Evolutionary conservation across 352 stramenopile genomes (phyloP).

Genomic region (Phytophthora multivora): DNA sequence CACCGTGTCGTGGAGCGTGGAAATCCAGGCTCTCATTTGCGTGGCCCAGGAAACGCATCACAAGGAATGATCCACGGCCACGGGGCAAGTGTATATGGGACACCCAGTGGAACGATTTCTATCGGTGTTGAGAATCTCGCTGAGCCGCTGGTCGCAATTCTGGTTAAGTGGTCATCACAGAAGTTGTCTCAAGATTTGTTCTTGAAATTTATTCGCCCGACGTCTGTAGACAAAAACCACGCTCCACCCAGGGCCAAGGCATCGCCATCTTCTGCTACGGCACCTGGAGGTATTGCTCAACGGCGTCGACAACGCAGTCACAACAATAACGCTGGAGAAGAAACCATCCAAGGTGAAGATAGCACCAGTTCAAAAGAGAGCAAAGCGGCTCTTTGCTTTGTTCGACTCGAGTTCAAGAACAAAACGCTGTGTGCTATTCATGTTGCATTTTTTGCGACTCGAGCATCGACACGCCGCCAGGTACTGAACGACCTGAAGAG

Average conservation of each 20-base stretch:
- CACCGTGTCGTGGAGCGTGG: constrained; percentile 35
- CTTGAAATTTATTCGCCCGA: constrained; percentile 69
- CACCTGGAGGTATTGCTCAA: constrained; percentile 36
- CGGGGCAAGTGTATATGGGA: constrained; percentile 41
- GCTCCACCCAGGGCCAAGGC: constrained; percentile 23
- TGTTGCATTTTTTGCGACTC: constrained; percentile 88
- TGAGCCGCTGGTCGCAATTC: constrained; percentile 56
- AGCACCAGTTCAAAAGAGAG: constrained; percentile 34
- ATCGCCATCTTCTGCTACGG: constrained; percentile 24
- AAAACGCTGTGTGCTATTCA: constrained; percentile 80
- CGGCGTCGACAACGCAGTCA: constrained; percentile 44
- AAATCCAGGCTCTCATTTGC: constrained; percentile 33
- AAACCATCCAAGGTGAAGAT: constrained; percentile 21
- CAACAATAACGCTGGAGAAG: constrained; percentile 28
- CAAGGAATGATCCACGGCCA: constrained; percentile 44
- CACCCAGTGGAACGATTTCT: constrained; percentile 25
- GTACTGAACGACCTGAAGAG: constrained; percentile 78
- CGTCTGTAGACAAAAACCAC: constrained; percentile 29
- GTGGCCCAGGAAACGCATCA: constrained; percentile 17
- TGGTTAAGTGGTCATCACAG: constrained; percentile 84
- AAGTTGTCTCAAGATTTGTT: constrained; percentile 80
- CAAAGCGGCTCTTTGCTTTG: constrained; percentile 79
- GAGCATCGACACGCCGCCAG: constrained; percentile 58
- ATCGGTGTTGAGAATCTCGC: constrained; percentile 64
- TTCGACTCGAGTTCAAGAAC: constrained; percentile 81